Percentiles rank a stretch among this genome's conserved stretches.
Evolutionary conservation across 2,329 filamentous ascomycete genomes (phyloP).

Genomic region (Aspergillus flavus): DNA sequence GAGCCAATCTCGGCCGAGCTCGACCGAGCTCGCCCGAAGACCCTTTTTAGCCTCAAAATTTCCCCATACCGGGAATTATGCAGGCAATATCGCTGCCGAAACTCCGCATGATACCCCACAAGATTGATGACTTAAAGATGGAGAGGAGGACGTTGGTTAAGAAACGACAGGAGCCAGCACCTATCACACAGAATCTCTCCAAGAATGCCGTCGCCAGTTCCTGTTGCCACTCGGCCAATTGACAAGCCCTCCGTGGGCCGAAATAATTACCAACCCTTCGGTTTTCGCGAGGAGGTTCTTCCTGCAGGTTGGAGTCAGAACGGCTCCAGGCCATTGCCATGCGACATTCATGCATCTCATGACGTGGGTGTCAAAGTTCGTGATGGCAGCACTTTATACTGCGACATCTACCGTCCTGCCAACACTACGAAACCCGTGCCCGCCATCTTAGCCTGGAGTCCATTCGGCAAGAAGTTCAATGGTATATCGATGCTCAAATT

Average conservation of each 20-base stretch:
- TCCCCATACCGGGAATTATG: background rate
- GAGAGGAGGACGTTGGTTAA: background rate
- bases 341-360: background rate
- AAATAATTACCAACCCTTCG: background rate
- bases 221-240: background rate
- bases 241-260: background rate
- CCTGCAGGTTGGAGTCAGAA: background rate
- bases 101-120: background rate
- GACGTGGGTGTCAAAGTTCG: background rate
- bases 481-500: background rate
- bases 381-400: background rate
- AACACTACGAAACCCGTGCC: background rate
- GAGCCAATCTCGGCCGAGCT: background rate
- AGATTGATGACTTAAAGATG: background rate
- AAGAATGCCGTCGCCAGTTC: background rate
- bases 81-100: background rate
- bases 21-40: background rate
- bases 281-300: background rate
- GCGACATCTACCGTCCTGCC: constrained; percentile 1
- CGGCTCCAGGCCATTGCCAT: background rate
- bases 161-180: background rate
- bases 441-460: background rate
- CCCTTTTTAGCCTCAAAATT: background rate
- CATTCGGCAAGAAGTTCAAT: background rate
- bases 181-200: background rate